Evolutionary conservation across 23 red algal species (phyloP), one percentile per base, ranked within the genome.

Genomic region (Gracilaria domingensis): DNA sequence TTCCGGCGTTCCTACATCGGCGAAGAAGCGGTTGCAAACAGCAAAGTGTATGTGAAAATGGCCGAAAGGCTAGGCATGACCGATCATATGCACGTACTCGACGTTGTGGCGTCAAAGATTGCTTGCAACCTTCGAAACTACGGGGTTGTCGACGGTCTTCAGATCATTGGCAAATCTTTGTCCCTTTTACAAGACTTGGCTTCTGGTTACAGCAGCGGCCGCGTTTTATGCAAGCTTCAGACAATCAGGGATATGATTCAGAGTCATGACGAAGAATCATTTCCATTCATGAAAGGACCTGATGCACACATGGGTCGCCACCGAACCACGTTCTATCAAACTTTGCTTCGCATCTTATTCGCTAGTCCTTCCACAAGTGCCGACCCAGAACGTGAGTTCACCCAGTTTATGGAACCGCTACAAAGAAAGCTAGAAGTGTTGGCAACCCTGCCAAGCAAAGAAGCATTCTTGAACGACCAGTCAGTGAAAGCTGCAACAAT

Each of bases 251-350:
- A 92, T 30, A 96, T 96, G 94, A 61, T 96, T 40, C 51, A 54
- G 32, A 92, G 87, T 36, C 94, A 96, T 75, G 94, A 88, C 51
- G 94, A 96, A 61, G 88, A 91, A 7, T 66, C 71, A 30, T 96
- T 96, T 65, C 94, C 89, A 28, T 96, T 96, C 40, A 96, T 96
- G 94, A 90, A 84, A 66, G 94, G 94, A 49, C 85, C 93, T 49
- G 93, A 95, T 75, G 85, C 94, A 7, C 82, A 62, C 12, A 96
- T 96, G 94, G 94, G 94, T 35, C 86, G 89, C 7, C 87, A 96
- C 53, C 71, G 94, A 13, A 96, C 94, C 8, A 92, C 83, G 4
- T 96, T 96, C 77, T 92, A 96, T 69, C 76, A 76, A 16, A 96
- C 88, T 6, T 66, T 96, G 33, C 50, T 90, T 30, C 81, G 84